Base-by-base conservation (phyloP, 345 rosid genomes). In the Rhodamnia argentea region DNA sequence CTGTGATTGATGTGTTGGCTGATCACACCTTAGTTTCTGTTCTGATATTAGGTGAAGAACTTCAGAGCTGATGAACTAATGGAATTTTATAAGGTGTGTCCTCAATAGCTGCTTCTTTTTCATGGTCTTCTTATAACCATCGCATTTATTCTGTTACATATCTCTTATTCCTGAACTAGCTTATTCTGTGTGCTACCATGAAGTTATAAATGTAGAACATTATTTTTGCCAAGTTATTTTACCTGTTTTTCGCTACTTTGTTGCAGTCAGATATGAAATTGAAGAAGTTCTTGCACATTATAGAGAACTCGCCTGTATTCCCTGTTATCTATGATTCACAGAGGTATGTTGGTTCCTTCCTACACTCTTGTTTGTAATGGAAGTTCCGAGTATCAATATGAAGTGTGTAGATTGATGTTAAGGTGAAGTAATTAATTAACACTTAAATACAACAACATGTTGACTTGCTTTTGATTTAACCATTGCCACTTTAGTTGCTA, bases 201-300 rank as follows among this genome's bases (percentile, higher is more conserved):
- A 37, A 37, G 40, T 37, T 37, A 37, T 37, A 37, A 37, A 37
- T 60, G 37, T 81, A 24, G 58, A 15, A 24, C 16, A 16, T 64
- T 51, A n/a, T 53, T 15, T 51, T 74, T 32, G 56, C 85, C 52
- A 84, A 74, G 24, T 82, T 51, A 85, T 27, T 85, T 89, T 59
- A 75, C 53, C 87, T 20, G 5, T 64, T 75, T 75, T 60, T 51
- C 14, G 26, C 84, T 86, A 70, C 14, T 4, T 10, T 1, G 14
- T 88, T 85, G 88, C 96, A 96, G 96, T 91, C 97, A 86, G 99
- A 97, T 92, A 54, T 93, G 93, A 96, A 97, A 92, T 90, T 97
- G 93, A 97, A 95, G 90, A 96, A 95, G 83, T 96, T 89, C 92
- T 90, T 97, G 92, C 96, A 97, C 89, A 95, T 97, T 86, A 94